Base-by-base conservation (phyloP, 2,329 filamentous ascomycete genomes). In the Apiospora rasikravindrae region DNA sequence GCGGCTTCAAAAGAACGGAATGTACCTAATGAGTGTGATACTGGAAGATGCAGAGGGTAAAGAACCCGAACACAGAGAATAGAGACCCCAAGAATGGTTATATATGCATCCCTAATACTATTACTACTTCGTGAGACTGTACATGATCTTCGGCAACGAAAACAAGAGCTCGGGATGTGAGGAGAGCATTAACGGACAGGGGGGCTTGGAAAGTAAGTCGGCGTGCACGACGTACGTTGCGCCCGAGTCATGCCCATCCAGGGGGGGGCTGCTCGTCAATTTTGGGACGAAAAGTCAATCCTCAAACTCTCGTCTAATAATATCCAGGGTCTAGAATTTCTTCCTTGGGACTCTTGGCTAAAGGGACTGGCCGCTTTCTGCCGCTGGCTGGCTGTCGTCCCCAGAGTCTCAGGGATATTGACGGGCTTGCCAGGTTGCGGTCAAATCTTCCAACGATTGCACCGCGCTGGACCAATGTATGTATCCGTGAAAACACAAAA, bases 181-280 rank as follows among this genome's bases (percentile, higher is more conserved):
- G 0, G 7, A 33, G 33, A 40, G 57, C 57, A 64, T 64, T 64
- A 33, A 64, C 11, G 10, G 19, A 29, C 29, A 64, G 0, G 57
- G 57, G 57, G 57, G 33, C 57, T 64, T 64, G 19, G 57, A 64
- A 64, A 64, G 33, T 40, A 64, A 40, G 57, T 64, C 57, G 57
- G 57, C 8, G 33, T 64, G 33, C 5, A 13, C 57, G 57, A 42
- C 40, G 40, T 42, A 13, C 40, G 57, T n/a, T 40, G 19, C 19
- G 40, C 8, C 19, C 57, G 57, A 64, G 57, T 64, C 57, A 64
- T 33, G 19, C 11, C 53, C 10, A 22, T 22, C 53, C 57, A 64
- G 57, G 57, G 57, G 53, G 33, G 10, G 29, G 33, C 57, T 64
- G 57, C 57, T 13, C 40, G 33, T 40, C 33, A 64, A 40, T 40